Base-by-base conservation (phyloP, 306 rosid genomes). In the Quercus ilex region DNA sequence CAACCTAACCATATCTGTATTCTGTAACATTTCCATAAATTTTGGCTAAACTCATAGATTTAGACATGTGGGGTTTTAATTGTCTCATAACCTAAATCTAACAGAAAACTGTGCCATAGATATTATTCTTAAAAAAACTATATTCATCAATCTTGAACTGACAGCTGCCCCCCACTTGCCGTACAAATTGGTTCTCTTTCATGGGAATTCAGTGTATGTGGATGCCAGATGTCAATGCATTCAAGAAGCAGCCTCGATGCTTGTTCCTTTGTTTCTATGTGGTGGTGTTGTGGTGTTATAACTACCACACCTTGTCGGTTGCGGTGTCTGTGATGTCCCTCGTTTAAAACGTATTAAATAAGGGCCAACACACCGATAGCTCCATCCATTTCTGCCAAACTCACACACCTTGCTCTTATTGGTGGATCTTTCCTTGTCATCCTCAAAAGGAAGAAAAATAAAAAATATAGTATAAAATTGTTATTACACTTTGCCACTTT, bases 131-230 rank as follows among this genome's bases (percentile, higher is more conserved):
- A 38, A 73, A 63, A 57, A 35, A 18, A 67, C 71, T 41, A 59
- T 63, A 20, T 74, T 67, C 69, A 49, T 65, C 63, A 71, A 71
- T 78, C 85, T 82, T 74, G 59, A 74, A 51, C 35, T 57, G 73
- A 83, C 86, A 85, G 85, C 90, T 87, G 85, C 82, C 79, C 55
- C 84, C 80, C 85, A 86, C 82, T 79, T 21, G 15, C 74, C 74
- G 62, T 79, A 86, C 85, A 85, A 23, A 23, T 69, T 69, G 76
- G 77, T 73, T 78, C 85, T 76, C 83, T 12, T 49, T 13, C 56
- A 57, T 7, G 38, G 77, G 82, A 75, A 80, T 83, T 77, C 77
- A 72, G 85, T 78, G 81, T 88, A 19, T 74, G 10, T 75, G 57
- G 86, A 86, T 86, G 53, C 84, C 83, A 56, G 86, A 85, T 89